Evolutionary conservation across 805 yeast species (phyloP).

Genomic region (Wickerhamomyces tratensis): DNA sequence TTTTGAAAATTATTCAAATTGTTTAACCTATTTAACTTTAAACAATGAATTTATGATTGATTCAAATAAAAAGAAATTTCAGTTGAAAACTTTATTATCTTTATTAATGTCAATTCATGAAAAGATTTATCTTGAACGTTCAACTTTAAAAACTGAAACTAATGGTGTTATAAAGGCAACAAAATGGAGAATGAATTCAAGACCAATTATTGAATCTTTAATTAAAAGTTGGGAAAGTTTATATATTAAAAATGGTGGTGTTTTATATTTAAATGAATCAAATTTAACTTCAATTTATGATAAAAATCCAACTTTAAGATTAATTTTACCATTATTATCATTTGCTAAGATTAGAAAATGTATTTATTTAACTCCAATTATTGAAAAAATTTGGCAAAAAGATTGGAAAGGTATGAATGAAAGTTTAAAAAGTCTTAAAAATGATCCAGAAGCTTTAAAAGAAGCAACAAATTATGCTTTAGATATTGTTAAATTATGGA

Average conservation of each 20-base stretch:
- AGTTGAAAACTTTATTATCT: slow-evolving; percentile 41
- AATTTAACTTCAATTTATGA: slow-evolving; percentile 33
- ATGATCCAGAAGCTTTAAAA: slow-evolving; percentile 53
- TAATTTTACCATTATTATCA: slow-evolving; percentile 56
- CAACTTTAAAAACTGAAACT: slow-evolving; percentile 23
- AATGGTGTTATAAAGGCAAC: slow-evolving; percentile 38
- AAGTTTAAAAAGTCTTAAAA: slow-evolving; percentile 34
- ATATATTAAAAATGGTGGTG: slow-evolving; percentile 55
- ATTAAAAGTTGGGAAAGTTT: slow-evolving; percentile 61
- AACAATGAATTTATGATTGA: slow-evolving; percentile 29
- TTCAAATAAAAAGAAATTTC: slow-evolving; percentile 26
- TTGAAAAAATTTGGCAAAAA: slow-evolving; percentile 50
- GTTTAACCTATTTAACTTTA: slow-evolving; percentile 35
- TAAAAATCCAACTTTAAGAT: slow-evolving; percentile 45
- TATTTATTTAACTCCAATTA: slow-evolving; percentile 49
- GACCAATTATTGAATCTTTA: slow-evolving; percentile 48
- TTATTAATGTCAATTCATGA: slow-evolving; percentile 61
- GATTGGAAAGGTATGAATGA: slow-evolving; percentile 63
- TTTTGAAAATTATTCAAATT: slow-evolving; percentile 32
- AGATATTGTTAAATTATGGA: slow-evolving; percentile 60
- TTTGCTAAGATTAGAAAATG: slow-evolving; percentile 62
- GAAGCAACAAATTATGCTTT: slow-evolving; percentile 52
- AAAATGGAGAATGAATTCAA: slow-evolving; percentile 55
- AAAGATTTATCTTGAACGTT: slow-evolving; percentile 44
- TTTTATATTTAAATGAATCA: slow-evolving; percentile 40